Evolutionary conservation across 208 protist genomes (phyloP).

Genomic region (Porcisia hertigi): DNA sequence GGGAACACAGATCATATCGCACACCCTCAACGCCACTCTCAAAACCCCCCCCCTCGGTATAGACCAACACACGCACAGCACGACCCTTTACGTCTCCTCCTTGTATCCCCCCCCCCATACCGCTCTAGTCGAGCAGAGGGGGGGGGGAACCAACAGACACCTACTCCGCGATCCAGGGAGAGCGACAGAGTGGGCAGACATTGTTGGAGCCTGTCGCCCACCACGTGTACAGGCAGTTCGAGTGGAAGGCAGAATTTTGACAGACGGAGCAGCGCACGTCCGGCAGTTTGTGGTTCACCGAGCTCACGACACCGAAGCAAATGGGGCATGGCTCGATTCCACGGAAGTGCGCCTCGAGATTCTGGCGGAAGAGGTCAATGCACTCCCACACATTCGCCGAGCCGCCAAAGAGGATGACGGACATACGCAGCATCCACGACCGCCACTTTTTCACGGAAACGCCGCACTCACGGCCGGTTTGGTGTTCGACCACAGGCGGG

Average conservation of each 20-base stretch:
- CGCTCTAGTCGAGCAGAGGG: not conserved
- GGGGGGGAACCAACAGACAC: not conserved
- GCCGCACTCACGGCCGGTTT: slow-evolving; percentile 64
- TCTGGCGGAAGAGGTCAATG: slow-evolving; percentile 84
- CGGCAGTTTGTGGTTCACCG: slow-evolving; percentile 78
- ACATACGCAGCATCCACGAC: slow-evolving; percentile 91
- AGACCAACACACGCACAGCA: not conserved
- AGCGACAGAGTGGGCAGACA: slow-evolving; percentile 91
- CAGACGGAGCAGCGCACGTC: slow-evolving; percentile 88
- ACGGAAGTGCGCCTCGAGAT: slow-evolving; percentile 90
- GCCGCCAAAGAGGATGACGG: slow-evolving; percentile 78
- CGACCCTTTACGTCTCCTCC: not conserved
- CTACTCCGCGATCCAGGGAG: slow-evolving; percentile 78
- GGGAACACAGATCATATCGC: not conserved
- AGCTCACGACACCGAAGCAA: slow-evolving; percentile 88
- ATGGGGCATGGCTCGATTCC: slow-evolving; percentile 92
- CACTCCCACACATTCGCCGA: slow-evolving; percentile 83
- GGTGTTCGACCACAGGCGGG: slow-evolving; percentile 52
- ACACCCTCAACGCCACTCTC: not conserved
- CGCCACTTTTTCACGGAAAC: slow-evolving; percentile 83
- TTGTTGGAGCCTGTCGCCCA: slow-evolving; percentile 83
- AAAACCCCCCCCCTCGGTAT: too few species aligned
- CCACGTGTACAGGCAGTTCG: slow-evolving; percentile 89
- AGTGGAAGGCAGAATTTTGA: slow-evolving; percentile 86
- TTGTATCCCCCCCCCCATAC: too few species aligned